Percentiles rank a stretch among this genome's conserved stretches.
These are phyloP conservation scores for Heteromeles arbutifolia DNA, from an alignment of 306 rosid genomes.

Conservation along the genomic window DNA sequence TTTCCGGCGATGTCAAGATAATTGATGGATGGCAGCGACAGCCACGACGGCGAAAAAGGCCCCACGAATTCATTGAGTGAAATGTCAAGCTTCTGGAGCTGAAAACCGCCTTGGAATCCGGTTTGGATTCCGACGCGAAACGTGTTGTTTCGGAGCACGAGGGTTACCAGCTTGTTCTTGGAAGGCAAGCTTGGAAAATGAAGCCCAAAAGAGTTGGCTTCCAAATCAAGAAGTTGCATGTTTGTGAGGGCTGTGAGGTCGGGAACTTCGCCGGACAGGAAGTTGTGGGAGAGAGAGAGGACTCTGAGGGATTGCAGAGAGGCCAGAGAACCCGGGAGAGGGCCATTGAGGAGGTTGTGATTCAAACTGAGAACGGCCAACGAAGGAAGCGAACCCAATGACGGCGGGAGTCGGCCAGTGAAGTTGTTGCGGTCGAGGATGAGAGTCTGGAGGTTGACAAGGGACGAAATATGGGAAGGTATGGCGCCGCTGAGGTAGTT, in stretches of 20 bases:
- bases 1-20: slow-evolving; percentile 72
- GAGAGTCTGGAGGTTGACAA: slow-evolving; percentile 61
- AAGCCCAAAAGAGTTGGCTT: slow-evolving; percentile 64
- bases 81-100: slow-evolving; percentile 73
- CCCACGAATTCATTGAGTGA: slow-evolving; percentile 75
- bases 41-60: slow-evolving; percentile 50
- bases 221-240: slow-evolving; percentile 67
- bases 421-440: slow-evolving; percentile 66
- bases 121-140: slow-evolving; percentile 56
- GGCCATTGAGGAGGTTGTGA: slow-evolving; percentile 53
- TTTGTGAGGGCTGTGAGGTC: slow-evolving; percentile 51
- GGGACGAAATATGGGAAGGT: slow-evolving; percentile 46
- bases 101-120: slow-evolving; percentile 40
- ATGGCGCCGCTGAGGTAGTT: slow-evolving; percentile 58
- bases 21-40: slow-evolving; percentile 63
- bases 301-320: slow-evolving; percentile 47
- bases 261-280: slow-evolving; percentile 64
- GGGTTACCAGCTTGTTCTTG: slow-evolving; percentile 37
- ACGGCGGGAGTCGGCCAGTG: slow-evolving; percentile 47
- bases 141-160: slow-evolving; percentile 67
- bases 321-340: slow-evolving; percentile 52
- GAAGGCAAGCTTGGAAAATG: slow-evolving; percentile 61
- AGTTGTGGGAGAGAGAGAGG: slow-evolving; percentile 61
- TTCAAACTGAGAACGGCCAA: slow-evolving; percentile 68
- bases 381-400: slow-evolving; percentile 52